These are phyloP conservation scores for Claviceps quebecensis DNA, from an alignment of 2,329 filamentous ascomycete species.

Conservation along the genomic window DNA sequence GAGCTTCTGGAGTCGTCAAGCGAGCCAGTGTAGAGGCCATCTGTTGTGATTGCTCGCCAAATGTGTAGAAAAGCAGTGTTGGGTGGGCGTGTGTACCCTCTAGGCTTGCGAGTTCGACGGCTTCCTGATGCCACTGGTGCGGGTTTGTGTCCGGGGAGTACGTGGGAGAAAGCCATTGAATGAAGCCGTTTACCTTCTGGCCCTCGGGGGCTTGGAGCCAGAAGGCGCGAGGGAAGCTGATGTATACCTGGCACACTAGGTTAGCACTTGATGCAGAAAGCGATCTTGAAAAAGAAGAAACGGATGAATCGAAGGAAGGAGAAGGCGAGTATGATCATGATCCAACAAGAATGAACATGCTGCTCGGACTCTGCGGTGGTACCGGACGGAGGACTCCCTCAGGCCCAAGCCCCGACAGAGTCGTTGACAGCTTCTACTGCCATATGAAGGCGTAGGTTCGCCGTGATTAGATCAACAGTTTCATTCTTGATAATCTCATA, in stretches of 20 bases:
- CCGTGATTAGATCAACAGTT: no score
- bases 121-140: slow-evolving; percentile 58
- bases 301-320: background rate
- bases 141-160: slow-evolving; percentile 52
- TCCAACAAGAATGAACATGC: background rate
- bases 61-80: slow-evolving; percentile 74
- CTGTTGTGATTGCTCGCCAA: slow-evolving; percentile 45
- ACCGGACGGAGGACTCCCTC: no score
- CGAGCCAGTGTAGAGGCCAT: slow-evolving; percentile 33
- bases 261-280: background rate
- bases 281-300: background rate
- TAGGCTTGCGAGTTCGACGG: slow-evolving; percentile 61
- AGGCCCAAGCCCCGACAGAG: no score
- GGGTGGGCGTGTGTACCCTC: slow-evolving; percentile 48
- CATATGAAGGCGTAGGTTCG: no score
- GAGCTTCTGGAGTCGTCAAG: slow-evolving; percentile 29
- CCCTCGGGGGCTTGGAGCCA: slow-evolving; percentile 36
- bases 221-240: slow-evolving; percentile 62
- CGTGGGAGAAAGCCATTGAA: slow-evolving; percentile 57
- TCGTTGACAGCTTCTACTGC: no score
- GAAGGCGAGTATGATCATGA: background rate
- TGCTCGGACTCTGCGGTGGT: no score
- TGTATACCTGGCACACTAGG: slow-evolving; percentile 29
- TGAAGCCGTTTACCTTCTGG: slow-evolving; percentile 47
- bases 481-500: no score